phyloP scores from a whole-genome alignment of 768 basidiomycete species.

The Xerocomus brunneocitrinus region DNA sequence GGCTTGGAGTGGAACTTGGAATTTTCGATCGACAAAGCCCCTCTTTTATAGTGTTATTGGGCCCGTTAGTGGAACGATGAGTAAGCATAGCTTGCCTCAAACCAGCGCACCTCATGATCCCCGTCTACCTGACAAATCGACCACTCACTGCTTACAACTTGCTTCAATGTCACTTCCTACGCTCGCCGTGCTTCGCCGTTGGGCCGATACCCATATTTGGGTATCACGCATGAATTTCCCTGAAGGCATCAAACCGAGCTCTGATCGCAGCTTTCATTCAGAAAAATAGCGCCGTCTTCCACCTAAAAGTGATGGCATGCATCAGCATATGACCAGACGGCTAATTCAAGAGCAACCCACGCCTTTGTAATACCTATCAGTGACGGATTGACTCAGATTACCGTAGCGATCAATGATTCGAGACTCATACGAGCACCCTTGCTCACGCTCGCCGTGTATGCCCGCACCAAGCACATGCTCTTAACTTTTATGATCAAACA shows the following conservation, averaged over 20 bases:
- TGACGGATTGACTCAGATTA: background rate
- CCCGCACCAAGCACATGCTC: background rate
- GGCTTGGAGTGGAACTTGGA: background rate
- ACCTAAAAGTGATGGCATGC: background rate
- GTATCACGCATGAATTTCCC: background rate
- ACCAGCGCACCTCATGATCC: background rate
- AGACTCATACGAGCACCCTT: background rate
- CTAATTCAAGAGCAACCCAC: background rate
- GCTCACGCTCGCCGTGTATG: slow-evolving; percentile 1
- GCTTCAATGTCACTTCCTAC: background rate
- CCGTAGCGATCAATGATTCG: background rate
- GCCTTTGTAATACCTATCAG: background rate
- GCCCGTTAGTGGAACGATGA: background rate
- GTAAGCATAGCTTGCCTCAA: slow-evolving; percentile 6
- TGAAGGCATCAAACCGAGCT: background rate
- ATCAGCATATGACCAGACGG: background rate
- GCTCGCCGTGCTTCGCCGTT: background rate
- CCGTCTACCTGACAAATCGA: too few species aligned
- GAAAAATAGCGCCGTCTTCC: background rate
- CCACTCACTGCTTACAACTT: too few species aligned
- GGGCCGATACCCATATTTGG: background rate
- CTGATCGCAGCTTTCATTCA: background rate
- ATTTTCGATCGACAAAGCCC: background rate
- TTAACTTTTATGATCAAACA: too few species aligned
- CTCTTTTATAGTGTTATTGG: slow-evolving; percentile 2